Base-by-base conservation (phyloP, 2,329 filamentous ascomycete species). In the Fusarium chuoi region DNA sequence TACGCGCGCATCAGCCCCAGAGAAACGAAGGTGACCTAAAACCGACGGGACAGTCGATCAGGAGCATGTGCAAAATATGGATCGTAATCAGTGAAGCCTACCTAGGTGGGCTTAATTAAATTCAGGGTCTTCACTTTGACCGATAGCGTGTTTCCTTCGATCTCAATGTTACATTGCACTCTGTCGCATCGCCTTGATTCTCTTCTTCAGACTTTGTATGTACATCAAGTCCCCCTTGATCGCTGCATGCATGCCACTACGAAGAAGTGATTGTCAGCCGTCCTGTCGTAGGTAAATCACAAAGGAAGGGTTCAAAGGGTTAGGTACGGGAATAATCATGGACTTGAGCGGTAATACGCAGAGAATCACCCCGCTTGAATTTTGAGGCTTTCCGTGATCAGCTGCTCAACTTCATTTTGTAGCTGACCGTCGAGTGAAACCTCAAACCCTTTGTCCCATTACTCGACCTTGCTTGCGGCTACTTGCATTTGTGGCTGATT, bases 401-500 rank as follows among this genome's bases (percentile, higher is more conserved):
- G 36, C 65, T 22, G 62, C 42, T 36, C 28, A 42, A 42, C 30
- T 46, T 17, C 33, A 28, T 56, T 45, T 33, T 39, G 63, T 52
- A 17, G 33, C 33, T 46, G n/a, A 51, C 22, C n/a, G 33, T 41
- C 30, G 20, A 56, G 48, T 57, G 41, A 54, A 62, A 54, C 56
- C 30, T 49, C 35, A 11, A n/a, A 20, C 24, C 41, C n/a, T 38
- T 36, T 51, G 30, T 49, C 39, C 39, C 24, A 28, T 46, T 51
- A 45, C n/a, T 48, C 26, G 41, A 56, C 33, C 33, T 45, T 44
- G 56, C 52, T 67, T 59, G 24, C 48, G 66, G 58, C 54, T 36
- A 67, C 57, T 52, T 59, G 45, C 62, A 71, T 68, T 60, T 59
- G 67, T 71, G 62, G 71, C 62, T 52, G 67, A 62, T 58, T 74